Evolutionary conservation across 2,329 filamentous ascomycete genomes (phyloP).

Genomic region (Didymella exigua): DNA sequence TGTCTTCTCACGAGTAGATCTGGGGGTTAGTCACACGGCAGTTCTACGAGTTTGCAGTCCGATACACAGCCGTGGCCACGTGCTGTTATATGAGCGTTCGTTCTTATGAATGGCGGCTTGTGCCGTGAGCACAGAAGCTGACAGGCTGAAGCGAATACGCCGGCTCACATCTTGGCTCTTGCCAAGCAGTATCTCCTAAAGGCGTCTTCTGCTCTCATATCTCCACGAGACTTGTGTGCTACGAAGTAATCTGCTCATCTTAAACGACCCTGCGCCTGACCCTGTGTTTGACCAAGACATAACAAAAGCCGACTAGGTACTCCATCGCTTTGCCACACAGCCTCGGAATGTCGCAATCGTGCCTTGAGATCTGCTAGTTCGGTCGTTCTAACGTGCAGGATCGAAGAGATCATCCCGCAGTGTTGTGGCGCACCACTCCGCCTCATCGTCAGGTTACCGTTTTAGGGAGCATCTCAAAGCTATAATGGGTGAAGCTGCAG

Average conservation of each 20-base stretch:
- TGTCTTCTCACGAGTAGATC: neutral
- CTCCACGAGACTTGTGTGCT: neutral
- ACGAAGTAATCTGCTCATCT: neutral
- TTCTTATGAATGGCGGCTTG: neutral
- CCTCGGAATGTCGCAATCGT: slow-evolving; percentile 9
- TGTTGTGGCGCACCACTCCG: slow-evolving; percentile 6
- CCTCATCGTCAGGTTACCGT: slow-evolving; percentile 1
- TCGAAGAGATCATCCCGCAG: slow-evolving; percentile 1
- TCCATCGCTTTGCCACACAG: slow-evolving; percentile 1
- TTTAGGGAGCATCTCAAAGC: neutral
- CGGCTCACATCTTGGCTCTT: neutral
- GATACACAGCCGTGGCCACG: neutral
- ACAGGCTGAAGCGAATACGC: neutral
- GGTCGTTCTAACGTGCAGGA: neutral
- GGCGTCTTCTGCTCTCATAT: neutral
- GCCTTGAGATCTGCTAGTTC: neutral
- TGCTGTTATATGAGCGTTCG: neutral
- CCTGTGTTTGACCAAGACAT: neutral
- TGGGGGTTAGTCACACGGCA: neutral
- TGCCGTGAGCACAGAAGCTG: neutral
- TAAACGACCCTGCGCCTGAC: neutral
- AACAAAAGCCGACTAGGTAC: neutral
- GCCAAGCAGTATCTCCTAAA: neutral
- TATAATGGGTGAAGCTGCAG: slow-evolving; percentile 1
- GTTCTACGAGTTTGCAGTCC: neutral